Conservation (phyloP, 768 basidiomycete species). For the Favolaschia claudopus region DNA sequence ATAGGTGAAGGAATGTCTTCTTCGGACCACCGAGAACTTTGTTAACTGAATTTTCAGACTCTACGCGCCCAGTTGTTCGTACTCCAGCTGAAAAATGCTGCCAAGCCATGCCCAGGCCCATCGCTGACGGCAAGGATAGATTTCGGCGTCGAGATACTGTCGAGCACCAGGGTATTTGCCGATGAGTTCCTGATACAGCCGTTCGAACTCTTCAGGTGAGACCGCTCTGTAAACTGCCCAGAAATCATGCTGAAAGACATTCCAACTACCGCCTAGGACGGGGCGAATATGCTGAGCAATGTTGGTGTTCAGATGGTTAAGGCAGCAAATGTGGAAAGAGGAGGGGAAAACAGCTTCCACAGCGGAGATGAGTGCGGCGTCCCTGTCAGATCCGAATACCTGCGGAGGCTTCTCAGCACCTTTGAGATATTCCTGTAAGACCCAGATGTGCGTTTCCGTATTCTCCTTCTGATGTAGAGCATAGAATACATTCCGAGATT, state of each 20-base stretch:
- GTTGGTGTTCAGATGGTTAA: slow-evolving; percentile 41
- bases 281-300: slow-evolving; percentile 32
- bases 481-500: slow-evolving; percentile 38
- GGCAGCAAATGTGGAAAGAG: slow-evolving; percentile 36
- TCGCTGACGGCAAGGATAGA: slow-evolving; percentile 36
- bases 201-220: slow-evolving; percentile 41
- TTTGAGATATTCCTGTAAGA: slow-evolving; percentile 33
- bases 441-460: slow-evolving; percentile 29
- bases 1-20: slow-evolving; percentile 28
- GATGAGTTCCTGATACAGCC: slow-evolving; percentile 23
- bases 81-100: slow-evolving; percentile 38
- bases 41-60: slow-evolving; percentile 38
- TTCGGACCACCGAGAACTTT: slow-evolving; percentile 33
- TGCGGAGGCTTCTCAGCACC: slow-evolving; percentile 24
- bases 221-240: slow-evolving; percentile 38
- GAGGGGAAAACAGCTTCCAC: slow-evolving; percentile 25
- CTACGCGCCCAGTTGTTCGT: slow-evolving; percentile 40
- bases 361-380: slow-evolving; percentile 29
- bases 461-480: slow-evolving; percentile 34
- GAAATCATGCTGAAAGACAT: slow-evolving; percentile 35
- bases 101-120: slow-evolving; percentile 45
- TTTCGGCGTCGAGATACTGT: slow-evolving; percentile 35
- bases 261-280: slow-evolving; percentile 28
- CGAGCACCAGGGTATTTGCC: slow-evolving; percentile 23
- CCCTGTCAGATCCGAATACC: slow-evolving; percentile 33